phyloP scores from a whole-genome alignment of 768 basidiomycete species.

The Russula compacta region DNA sequence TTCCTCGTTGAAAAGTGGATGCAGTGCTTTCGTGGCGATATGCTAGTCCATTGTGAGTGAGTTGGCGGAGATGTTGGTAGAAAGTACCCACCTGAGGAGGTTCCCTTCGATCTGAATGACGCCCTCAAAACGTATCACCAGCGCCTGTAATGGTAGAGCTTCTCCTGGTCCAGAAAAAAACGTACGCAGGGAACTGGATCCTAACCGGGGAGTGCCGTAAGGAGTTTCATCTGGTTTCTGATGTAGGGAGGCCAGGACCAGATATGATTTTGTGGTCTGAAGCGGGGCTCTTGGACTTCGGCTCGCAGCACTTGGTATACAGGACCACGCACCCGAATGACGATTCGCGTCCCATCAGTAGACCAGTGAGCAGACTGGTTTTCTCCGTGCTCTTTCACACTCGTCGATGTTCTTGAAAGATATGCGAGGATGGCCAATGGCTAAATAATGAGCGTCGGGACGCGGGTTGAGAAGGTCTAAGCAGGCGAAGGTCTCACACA shows the following conservation, averaged over 20 bases:
- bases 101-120: constrained; percentile 72
- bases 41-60: constrained; percentile 32
- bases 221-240: constrained; percentile 45
- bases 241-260: constrained; percentile 65
- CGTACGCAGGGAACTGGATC: constrained; percentile 47
- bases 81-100: constrained; percentile 48
- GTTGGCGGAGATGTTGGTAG: constrained; percentile 9
- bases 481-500: constrained; percentile 29
- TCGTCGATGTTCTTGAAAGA: constrained; percentile 66
- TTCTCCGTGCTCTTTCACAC: constrained; percentile 76
- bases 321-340: constrained; percentile 55
- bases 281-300: not conserved
- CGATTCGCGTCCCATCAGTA: constrained; percentile 67
- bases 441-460: constrained; percentile 30
- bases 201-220: constrained; percentile 46
- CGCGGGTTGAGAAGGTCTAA: constrained; percentile 4
- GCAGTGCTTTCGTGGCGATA: constrained; percentile 63
- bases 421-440: constrained; percentile 65
- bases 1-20: constrained; percentile 65
- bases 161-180: constrained; percentile 80
- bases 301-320: not conserved
- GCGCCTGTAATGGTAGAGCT: constrained; percentile 56
- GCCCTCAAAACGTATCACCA: constrained; percentile 68
- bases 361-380: constrained; percentile 74
- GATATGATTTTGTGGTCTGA: constrained; percentile 73